phyloP scores from a whole-genome alignment of 805 yeast genomes.

The Lipomyces yamanashiensis region DNA sequence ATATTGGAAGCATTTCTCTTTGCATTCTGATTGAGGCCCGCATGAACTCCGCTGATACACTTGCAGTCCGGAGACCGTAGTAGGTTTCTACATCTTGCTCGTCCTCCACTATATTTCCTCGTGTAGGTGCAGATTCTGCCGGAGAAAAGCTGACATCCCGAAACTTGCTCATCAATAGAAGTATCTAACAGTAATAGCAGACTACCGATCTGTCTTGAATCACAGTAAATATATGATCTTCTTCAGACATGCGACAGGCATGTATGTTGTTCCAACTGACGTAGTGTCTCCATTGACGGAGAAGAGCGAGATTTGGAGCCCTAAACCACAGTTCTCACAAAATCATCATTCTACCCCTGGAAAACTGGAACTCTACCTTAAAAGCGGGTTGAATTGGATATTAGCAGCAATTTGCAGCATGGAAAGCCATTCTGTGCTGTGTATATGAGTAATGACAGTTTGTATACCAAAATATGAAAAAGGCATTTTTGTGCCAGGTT shows the following conservation, averaged over 20 bases:
- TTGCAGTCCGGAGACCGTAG: slow-evolving; percentile 18
- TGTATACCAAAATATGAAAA: too few relatives aligned
- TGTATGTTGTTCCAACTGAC: too few relatives aligned
- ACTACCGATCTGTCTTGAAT: background rate
- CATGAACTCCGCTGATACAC: slow-evolving; percentile 26
- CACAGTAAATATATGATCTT: background rate
- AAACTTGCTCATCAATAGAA: slow-evolving; percentile 1
- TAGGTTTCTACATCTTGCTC: slow-evolving; percentile 2
- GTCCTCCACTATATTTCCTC: slow-evolving; percentile 3
- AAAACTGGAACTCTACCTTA: background rate
- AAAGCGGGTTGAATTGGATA: background rate
- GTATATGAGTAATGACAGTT: too few relatives aligned
- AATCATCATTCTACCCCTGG: background rate
- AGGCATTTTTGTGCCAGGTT: background rate
- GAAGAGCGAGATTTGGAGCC: background rate
- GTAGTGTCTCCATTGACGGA: background rate
- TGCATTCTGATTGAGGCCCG: slow-evolving; percentile 27
- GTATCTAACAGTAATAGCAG: too few relatives aligned
- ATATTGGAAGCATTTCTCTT: slow-evolving; percentile 31
- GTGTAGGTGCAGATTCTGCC: background rate
- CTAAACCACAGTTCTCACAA: slow-evolving; percentile 6
- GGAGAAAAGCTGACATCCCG: slow-evolving; percentile 5
- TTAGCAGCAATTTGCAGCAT: background rate
- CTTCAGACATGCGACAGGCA: background rate
- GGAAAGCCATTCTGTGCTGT: too few relatives aligned